These are phyloP conservation scores for Cyclotella atomus DNA, from an alignment of 108 stramenopile species.

Conservation along the genomic window DNA sequence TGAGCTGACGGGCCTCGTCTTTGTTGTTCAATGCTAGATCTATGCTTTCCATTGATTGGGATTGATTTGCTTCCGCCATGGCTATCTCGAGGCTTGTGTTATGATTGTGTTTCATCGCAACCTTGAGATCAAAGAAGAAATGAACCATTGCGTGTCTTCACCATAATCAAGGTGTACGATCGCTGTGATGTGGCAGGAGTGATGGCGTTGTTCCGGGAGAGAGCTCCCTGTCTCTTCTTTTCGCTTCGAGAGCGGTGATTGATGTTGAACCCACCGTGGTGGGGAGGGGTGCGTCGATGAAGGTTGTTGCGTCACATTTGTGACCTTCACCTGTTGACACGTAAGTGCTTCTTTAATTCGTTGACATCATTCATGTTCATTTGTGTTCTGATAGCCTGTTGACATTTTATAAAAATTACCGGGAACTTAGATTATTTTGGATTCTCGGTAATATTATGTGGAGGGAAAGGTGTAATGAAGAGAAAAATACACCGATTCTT, in stretches of 20 bases:
- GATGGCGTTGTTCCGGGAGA: constrained; percentile 17
- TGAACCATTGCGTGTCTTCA: too few species aligned
- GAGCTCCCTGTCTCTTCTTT: too few species aligned
- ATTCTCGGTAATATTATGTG: neutral
- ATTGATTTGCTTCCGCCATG: neutral
- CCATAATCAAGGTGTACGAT: too few species aligned
- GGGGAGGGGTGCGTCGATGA: neutral
- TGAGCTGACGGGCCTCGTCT: neutral
- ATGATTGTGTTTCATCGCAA: neutral
- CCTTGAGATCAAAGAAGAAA: too few species aligned
- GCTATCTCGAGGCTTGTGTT: neutral
- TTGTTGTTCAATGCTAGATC: neutral
- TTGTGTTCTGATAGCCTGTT: neutral
- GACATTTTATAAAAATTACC: neutral
- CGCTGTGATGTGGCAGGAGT: too few species aligned
- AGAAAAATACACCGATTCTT: too few species aligned
- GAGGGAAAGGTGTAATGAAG: too few species aligned
- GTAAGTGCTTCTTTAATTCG: too few species aligned
- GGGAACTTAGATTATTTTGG: neutral
- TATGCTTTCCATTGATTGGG: neutral
- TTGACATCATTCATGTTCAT: too few species aligned
- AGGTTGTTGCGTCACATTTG: too few species aligned
- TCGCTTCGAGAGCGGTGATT: too few species aligned
- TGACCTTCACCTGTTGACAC: too few species aligned
- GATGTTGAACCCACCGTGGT: neutral